Evolutionary conservation across 2,329 filamentous ascomycete genomes (phyloP).

Genomic region (Colletotrichum sp.): DNA sequence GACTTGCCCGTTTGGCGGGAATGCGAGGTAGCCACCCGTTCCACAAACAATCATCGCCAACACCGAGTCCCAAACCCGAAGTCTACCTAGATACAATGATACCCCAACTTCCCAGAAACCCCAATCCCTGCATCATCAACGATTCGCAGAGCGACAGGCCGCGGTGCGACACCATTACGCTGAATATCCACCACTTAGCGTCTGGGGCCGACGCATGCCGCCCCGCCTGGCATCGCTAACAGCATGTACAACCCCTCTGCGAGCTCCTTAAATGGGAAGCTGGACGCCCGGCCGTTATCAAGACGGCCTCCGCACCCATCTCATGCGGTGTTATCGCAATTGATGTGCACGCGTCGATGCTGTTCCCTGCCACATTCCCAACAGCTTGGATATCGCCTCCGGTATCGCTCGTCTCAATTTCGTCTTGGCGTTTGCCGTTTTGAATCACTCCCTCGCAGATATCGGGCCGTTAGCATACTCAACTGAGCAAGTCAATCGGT

Average conservation of each 20-base stretch:
- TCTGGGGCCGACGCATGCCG: background rate
- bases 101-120: background rate
- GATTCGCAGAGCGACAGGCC: background rate
- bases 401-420: background rate
- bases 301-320: background rate
- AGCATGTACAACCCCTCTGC: background rate
- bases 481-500: background rate
- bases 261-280: background rate
- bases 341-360: background rate
- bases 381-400: background rate
- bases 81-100: background rate
- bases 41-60: background rate
- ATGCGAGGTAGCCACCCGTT: background rate
- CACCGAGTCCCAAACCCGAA: background rate
- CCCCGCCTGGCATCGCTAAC: background rate
- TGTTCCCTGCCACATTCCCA: background rate
- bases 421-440: background rate
- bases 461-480: background rate
- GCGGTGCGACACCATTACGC: background rate
- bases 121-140: background rate
- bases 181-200: background rate
- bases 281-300: background rate
- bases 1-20: background rate
- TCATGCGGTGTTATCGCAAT: background rate
- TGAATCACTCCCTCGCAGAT: background rate